A percentile compares a stretch with the other conserved stretches of the same genome.
These are phyloP conservation scores for Codiaeum variegatum DNA, from an alignment of 441 rosid species.

Conservation along the genomic window DNA sequence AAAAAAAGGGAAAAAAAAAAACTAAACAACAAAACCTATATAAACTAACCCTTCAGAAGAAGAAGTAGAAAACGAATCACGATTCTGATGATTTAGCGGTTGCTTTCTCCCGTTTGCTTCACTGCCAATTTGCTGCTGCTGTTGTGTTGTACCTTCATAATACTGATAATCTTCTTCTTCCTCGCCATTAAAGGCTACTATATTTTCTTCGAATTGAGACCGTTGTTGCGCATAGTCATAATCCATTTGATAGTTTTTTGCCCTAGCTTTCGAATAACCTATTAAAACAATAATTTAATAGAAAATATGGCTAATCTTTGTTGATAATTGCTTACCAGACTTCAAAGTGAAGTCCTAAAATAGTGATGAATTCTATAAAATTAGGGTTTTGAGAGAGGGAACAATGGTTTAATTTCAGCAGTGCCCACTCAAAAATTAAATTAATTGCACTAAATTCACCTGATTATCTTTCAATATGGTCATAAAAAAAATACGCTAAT, in stretches of 20 bases:
- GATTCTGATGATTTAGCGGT: constrained; percentile 9
- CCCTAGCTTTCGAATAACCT: constrained; percentile 6
- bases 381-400: constrained; percentile 9
- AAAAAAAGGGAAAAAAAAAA: too few species aligned
- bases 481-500: too few species aligned
- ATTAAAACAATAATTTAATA: not conserved
- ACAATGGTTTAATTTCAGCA: too few species aligned
- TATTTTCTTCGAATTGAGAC: constrained; percentile 12
- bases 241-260: constrained; percentile 18
- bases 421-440: too few species aligned
- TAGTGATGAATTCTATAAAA: not conserved
- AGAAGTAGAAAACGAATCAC: constrained; percentile 19
- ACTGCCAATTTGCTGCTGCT: constrained; percentile 5
- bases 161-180: constrained; percentile 6
- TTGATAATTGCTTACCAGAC: not conserved
- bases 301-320: not conserved
- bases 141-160: not conserved
- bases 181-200: constrained; percentile 12
- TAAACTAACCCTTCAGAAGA: constrained; percentile 29
- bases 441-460: too few species aligned
- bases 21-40: constrained; percentile 7
- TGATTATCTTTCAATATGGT: too few species aligned
- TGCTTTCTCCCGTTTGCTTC: constrained; percentile 19
- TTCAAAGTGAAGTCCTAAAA: not conserved
- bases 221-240: constrained; percentile 22